Evolutionary conservation across 305 asterid genomes (phyloP), one percentile per base, ranked within the genome.

Genomic region (Fraxinus greggii): DNA sequence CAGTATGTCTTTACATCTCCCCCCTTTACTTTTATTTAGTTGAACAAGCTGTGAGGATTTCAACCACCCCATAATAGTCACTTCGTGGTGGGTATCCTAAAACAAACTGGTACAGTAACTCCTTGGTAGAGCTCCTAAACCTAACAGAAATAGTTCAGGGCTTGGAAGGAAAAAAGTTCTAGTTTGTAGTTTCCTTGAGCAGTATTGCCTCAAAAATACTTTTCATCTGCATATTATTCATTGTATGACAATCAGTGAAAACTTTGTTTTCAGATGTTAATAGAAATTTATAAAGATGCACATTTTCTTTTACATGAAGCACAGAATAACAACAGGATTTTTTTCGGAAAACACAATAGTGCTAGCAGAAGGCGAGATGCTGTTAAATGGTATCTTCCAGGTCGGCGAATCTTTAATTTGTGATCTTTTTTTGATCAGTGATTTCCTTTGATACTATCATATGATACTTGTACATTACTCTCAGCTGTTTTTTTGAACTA

Each of bases 291-390:
- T 38, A 82, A 48, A 28, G 65, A 21, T 79, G 83, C 79, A 77
- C 77, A 65, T 65, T 89, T 88, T 88, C 95, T 79, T 90, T 93
- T 85, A 93, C 94, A 85, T 73, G 79, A 84, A 79, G 51, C 88
- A 96, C 99, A 94, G 91, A 88, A 90, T 90, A 82, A 93, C 98
- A 7, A 91, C 98, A 85, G 98, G 98, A 59, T 92, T 92, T 84
- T 96, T 96, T 87, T 86, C 88, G 33, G 98, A 96, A 82, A 96
- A 94, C 84, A 93, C 98, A 4, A 85, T 94, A 69, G 93, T 96
- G 83, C 82, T 96, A 85, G 99, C 99, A 86, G 98, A 94, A 90
- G 99, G 99, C 21, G 94, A 93, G 86, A 87, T 94, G 99, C 95
- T 88, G 75, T 78, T 92, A 88, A 90, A 89, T 86, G 98, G 98